Conservation (phyloP, 768 basidiomycete species). For the Kwoniella bestiolae region DNA sequence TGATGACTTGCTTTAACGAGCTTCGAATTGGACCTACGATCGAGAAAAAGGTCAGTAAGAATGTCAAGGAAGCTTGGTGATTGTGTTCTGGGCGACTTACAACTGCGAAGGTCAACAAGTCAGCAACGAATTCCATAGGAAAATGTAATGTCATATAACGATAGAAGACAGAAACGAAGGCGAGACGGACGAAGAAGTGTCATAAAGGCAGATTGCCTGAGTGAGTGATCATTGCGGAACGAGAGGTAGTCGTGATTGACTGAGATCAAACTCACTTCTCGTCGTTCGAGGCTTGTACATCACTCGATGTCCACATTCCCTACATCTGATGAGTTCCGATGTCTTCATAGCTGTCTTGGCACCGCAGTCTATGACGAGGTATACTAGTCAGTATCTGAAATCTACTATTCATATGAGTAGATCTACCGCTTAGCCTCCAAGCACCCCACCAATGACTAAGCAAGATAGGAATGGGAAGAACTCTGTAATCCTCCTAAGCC, state of each 20-base stretch:
- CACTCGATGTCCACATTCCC: slow-evolving; percentile 95
- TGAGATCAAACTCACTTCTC: slow-evolving; percentile 68
- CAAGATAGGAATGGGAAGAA: no score
- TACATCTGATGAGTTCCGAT: slow-evolving; percentile 90
- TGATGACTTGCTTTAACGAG: slow-evolving; percentile 62
- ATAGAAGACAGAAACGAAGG: no score
- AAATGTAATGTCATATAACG: no score
- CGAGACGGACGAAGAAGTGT: no score
- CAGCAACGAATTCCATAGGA: slow-evolving; percentile 1
- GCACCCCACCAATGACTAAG: no score
- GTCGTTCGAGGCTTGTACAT: slow-evolving; percentile 98
- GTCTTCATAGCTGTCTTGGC: slow-evolving; percentile 88
- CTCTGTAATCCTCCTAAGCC: no score
- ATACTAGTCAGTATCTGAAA: not conserved
- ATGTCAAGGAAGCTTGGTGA: not conserved
- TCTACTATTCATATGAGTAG: no score
- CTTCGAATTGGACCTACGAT: slow-evolving; percentile 64
- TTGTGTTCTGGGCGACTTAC: slow-evolving; percentile 67
- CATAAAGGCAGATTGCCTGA: not conserved
- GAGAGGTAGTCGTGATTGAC: no score
- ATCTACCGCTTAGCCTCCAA: no score
- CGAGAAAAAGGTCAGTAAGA: not conserved
- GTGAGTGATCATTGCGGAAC: not conserved
- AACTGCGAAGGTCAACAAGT: slow-evolving; percentile 42
- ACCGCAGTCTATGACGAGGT: slow-evolving; percentile 71